A percentile compares a stretch with the other conserved stretches of the same genome.
phyloP scores from a whole-genome alignment of 805 yeast genomes.

The Yarrowia sp. region DNA sequence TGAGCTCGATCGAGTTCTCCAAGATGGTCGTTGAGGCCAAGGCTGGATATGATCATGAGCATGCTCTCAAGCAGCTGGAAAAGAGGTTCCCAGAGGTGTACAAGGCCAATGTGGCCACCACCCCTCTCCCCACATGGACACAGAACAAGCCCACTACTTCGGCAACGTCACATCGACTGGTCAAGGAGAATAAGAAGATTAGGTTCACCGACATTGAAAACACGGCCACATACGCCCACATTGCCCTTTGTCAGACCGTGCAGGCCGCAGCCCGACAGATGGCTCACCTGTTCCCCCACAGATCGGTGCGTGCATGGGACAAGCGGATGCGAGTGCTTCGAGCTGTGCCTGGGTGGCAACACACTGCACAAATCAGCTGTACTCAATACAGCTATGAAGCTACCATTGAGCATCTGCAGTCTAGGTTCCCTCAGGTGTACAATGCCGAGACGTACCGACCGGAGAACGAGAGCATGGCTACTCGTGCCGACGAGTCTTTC shows the following conservation, averaged over 20 bases:
- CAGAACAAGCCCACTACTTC: constrained; percentile 5
- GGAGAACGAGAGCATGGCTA: background rate
- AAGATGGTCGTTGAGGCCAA: background rate
- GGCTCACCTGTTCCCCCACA: constrained; percentile 21
- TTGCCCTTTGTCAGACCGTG: constrained; percentile 11
- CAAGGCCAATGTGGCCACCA: background rate
- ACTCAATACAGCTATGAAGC: background rate
- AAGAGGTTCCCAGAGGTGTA: constrained; percentile 18
- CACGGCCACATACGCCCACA: constrained; percentile 9
- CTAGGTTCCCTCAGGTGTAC: constrained; percentile 12
- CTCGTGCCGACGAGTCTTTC: constrained; percentile 21
- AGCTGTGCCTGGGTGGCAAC: constrained; percentile 5
- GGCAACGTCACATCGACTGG: background rate
- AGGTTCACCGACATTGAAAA: constrained; percentile 12
- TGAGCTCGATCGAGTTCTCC: background rate
- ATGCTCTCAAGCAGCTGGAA: constrained; percentile 3
- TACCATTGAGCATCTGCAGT: background rate
- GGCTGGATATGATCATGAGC: background rate
- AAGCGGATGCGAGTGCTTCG: constrained; percentile 17
- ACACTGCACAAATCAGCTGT: background rate
- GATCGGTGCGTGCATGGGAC: constrained; percentile 25
- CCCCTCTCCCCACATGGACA: background rate
- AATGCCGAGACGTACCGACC: background rate
- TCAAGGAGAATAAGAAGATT: constrained; percentile 19
- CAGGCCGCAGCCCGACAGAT: constrained; percentile 23